These are phyloP conservation scores for Claviceps lovelessii DNA, from an alignment of 2,329 filamentous ascomycete genomes.

Conservation along the genomic window DNA sequence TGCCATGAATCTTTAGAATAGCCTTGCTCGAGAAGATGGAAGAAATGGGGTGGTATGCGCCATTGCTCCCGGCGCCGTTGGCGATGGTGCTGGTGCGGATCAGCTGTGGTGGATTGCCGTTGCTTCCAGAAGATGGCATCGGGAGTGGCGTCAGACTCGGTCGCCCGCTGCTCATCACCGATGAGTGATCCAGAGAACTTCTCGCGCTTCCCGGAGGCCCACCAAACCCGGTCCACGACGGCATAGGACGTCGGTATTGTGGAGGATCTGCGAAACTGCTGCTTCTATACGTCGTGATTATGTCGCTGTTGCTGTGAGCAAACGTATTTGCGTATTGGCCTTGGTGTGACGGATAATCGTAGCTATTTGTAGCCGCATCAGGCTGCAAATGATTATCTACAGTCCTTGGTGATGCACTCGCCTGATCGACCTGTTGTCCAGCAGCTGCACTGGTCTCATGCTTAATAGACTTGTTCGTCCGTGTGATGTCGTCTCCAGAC, in stretches of 20 bases:
- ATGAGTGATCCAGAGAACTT: conserved; percentile 26
- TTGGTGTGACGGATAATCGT: conserved; percentile 31
- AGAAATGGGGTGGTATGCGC: conserved; percentile 61
- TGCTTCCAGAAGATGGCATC: conserved; percentile 26
- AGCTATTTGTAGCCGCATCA: conserved; percentile 28
- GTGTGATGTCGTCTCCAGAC: conserved; percentile 31
- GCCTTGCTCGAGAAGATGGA: conserved; percentile 69
- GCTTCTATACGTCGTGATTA: conserved; percentile 42
- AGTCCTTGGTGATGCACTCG: conserved; percentile 28
- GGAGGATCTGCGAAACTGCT: conserved; percentile 33
- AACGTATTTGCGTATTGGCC: conserved; percentile 26
- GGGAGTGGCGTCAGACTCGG: conserved; percentile 34
- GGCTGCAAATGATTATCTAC: conserved; percentile 23
- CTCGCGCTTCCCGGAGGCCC: conserved; percentile 26
- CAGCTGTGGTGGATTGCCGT: conserved; percentile 28
- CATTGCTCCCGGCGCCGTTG: conserved; percentile 21
- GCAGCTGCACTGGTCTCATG: conserved; percentile 21
- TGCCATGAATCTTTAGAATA: conserved; percentile 67
- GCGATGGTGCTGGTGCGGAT: conserved; percentile 42
- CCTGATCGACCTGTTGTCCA: conserved; percentile 23
- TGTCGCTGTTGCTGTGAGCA: conserved; percentile 30
- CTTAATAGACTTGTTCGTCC: conserved; percentile 22
- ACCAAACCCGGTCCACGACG: conserved; percentile 30
- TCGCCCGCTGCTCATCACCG: conserved; percentile 25
- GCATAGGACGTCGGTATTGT: conserved; percentile 25